Percentiles rank a stretch among this genome's conserved stretches.
phyloP scores from a whole-genome alignment of 192 early-diverging fungal species.

The Dimargaris xerosporica region DNA sequence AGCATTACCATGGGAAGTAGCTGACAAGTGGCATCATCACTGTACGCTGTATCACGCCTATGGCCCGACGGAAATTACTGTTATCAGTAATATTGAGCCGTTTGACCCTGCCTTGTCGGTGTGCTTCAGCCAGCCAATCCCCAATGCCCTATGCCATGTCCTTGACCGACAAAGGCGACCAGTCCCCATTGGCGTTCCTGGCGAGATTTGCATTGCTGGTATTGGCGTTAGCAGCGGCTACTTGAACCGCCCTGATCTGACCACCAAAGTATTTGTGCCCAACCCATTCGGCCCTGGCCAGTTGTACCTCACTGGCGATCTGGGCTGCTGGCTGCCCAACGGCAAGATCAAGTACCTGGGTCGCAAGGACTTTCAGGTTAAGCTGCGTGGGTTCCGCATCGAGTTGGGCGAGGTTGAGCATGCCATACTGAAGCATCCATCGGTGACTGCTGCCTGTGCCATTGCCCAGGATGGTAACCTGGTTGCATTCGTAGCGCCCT shows the following conservation, averaged over 20 bases:
- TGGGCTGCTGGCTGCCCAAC: neutral
- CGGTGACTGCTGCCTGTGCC: too few species aligned
- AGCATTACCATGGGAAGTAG: too few species aligned
- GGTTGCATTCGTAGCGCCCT: too few species aligned
- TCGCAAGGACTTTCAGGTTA: neutral
- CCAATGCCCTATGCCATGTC: neutral
- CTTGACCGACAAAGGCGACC: neutral
- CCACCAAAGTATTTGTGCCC: neutral
- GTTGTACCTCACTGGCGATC: neutral
- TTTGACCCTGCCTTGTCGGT: too few species aligned
- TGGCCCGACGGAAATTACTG: too few species aligned
- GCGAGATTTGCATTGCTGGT: neutral
- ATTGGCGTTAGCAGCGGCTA: neutral
- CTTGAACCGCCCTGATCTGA: neutral
- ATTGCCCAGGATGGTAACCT: too few species aligned
- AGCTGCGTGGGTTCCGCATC: slow-evolving; percentile 7
- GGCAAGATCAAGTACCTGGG: neutral
- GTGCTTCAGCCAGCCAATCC: too few species aligned
- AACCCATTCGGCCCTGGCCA: neutral
- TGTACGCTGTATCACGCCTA: too few species aligned
- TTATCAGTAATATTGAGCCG: too few species aligned
- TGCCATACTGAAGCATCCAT: too few species aligned
- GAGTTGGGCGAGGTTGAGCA: slow-evolving; percentile 1
- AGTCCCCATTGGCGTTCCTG: slow-evolving; percentile 16
- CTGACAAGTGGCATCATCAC: too few species aligned